These are phyloP conservation scores for Cladosporium sphaerospermum DNA, from an alignment of 2,329 filamentous ascomycete genomes.

Conservation along the genomic window DNA sequence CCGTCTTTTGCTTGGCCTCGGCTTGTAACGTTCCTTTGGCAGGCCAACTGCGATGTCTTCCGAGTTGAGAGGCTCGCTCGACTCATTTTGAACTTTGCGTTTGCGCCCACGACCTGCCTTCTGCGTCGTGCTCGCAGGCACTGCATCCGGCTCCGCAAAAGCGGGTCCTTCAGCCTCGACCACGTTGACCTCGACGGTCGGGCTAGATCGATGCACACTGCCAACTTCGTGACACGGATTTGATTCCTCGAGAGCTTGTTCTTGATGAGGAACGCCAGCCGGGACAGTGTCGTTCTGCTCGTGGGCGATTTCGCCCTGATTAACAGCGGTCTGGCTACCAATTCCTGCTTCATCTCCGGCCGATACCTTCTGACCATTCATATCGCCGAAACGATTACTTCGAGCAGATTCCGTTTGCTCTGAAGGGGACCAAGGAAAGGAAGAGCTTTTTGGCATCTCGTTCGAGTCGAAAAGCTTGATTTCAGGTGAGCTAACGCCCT, in stretches of 20 bases:
- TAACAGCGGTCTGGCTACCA: neutral
- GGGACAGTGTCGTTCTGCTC: neutral
- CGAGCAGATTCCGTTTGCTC: slow-evolving; percentile 11
- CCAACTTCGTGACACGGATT: neutral
- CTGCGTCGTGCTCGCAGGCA: neutral
- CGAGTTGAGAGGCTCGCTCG: slow-evolving; percentile 22
- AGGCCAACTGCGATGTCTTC: slow-evolving; percentile 31
- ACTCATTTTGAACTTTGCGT: slow-evolving; percentile 16
- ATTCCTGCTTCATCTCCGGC: neutral
- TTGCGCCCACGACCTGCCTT: slow-evolving; percentile 15
- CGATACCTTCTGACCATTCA: neutral
- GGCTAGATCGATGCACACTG: neutral
- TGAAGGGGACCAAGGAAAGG: slow-evolving; percentile 23
- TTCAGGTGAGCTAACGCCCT: neutral
- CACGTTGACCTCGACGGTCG: neutral
- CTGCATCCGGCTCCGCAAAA: neutral
- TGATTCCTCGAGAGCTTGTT: neutral
- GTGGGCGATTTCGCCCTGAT: neutral
- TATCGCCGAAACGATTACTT: neutral
- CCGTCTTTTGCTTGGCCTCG: slow-evolving; percentile 32
- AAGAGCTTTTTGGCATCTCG: slow-evolving; percentile 17
- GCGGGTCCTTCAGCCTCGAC: neutral
- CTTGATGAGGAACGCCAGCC: neutral
- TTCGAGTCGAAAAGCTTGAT: slow-evolving; percentile 3
- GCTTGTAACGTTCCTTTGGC: slow-evolving; percentile 35